A percentile compares a stretch with the other conserved stretches of the same genome.
phyloP scores from a whole-genome alignment of 805 yeast species.

The Priceomyces melissophilus region DNA sequence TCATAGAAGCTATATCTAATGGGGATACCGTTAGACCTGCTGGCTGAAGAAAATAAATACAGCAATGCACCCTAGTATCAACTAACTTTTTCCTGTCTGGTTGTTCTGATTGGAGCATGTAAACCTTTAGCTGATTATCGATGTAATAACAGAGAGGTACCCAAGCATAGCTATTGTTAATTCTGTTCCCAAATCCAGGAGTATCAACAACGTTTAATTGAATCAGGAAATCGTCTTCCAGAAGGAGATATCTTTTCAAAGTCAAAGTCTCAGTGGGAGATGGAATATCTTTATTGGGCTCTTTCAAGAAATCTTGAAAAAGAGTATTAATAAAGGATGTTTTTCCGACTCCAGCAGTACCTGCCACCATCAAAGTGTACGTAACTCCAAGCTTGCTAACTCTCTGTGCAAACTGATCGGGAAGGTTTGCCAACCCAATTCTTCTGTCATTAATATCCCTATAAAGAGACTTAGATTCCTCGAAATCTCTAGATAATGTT shows the following conservation, averaged over 20 bases:
- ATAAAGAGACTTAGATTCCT: too few species aligned
- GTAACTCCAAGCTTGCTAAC: slow-evolving; percentile 25
- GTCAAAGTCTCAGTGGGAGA: slow-evolving; percentile 24
- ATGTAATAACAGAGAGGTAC: slow-evolving; percentile 57
- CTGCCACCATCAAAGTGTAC: slow-evolving; percentile 39
- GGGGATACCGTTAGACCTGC: slow-evolving; percentile 48
- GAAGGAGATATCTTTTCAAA: slow-evolving; percentile 46
- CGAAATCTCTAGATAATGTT: too few species aligned
- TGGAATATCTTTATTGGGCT: slow-evolving; percentile 10
- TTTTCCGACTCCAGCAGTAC: slow-evolving; percentile 49
- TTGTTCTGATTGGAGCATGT: slow-evolving; percentile 66
- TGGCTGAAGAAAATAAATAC: slow-evolving; percentile 79
- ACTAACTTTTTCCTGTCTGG: slow-evolving; percentile 24
- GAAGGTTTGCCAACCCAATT: slow-evolving; percentile 25
- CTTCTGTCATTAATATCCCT: neutral
- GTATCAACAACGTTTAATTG: slow-evolving; percentile 67
- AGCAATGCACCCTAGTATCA: slow-evolving; percentile 79
- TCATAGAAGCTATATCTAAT: slow-evolving; percentile 36
- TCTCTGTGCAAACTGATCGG: slow-evolving; percentile 25
- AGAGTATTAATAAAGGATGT: slow-evolving; percentile 78
- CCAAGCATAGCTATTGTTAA: slow-evolving; percentile 45
- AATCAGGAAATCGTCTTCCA: slow-evolving; percentile 57
- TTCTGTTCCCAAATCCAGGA: slow-evolving; percentile 69
- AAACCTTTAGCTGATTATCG: slow-evolving; percentile 70
- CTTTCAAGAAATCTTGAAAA: slow-evolving; percentile 43